A percentile compares a stretch with the other conserved stretches of the same genome.
phyloP scores from a whole-genome alignment of 176 grass and related monocot species.

The Aegilops bicornis region DNA sequence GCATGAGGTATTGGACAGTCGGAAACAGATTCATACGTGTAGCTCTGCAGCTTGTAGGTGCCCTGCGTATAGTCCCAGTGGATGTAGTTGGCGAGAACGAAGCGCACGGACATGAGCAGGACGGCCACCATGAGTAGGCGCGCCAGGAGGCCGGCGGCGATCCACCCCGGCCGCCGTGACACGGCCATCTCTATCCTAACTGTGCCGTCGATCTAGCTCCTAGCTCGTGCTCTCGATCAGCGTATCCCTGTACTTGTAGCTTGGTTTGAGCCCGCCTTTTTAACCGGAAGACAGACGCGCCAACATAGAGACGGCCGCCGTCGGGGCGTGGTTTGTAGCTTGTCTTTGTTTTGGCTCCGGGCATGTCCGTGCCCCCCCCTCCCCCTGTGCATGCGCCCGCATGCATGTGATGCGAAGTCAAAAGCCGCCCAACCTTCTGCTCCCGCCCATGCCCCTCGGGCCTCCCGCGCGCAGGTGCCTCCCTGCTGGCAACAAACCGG shows the following conservation, averaged over 20 bases:
- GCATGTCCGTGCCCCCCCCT: not conserved
- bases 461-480: no score
- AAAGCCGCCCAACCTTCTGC: no score
- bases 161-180: not conserved
- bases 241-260: not conserved
- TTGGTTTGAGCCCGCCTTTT: not conserved
- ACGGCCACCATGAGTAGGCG: constrained; percentile 17
- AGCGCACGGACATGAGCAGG: not conserved
- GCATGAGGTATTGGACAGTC: no score
- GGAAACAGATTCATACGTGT: not conserved
- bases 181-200: not conserved
- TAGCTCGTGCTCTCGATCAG: not conserved
- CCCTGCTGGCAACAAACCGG: no score
- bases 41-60: not conserved
- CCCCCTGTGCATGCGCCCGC: no score
- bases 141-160: not conserved
- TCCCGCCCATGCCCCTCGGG: no score
- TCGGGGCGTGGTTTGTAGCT: not conserved
- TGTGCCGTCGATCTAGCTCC: no score
- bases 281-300: not conserved
- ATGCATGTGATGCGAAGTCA: no score
- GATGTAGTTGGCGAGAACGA: not conserved
- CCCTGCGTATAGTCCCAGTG: fast-evolving
- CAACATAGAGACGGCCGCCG: not conserved
- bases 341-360: not conserved